Base-by-base conservation (phyloP, 306 rosid species). In the Vigna hirtella region DNA sequence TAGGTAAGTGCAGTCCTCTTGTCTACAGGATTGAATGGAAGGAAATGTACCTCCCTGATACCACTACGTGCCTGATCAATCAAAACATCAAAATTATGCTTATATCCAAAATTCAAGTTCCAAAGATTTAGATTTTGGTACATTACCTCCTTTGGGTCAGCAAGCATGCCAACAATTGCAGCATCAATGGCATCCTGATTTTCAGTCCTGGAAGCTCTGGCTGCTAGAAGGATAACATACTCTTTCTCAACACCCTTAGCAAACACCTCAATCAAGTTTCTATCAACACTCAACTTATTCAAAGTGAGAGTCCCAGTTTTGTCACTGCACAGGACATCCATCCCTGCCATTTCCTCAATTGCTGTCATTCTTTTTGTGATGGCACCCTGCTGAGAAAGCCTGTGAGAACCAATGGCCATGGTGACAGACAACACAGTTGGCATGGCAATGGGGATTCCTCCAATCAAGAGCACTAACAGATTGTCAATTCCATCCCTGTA, bases 111-210 rank as follows among this genome's bases (percentile, higher is more conserved):
- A 70, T 56, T 30, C 58, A 65, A 42, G 42, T 26, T 42, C 17
- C 1, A 49, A 36, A 59, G 63, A 40, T 24, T 43, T 4, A 45
- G 48, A 4, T 9, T 58, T 72, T 28, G 64, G 65, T 28, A 50
- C 40, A 82, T 57, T 75, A 92, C 98, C 95, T 92, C 97, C 83
- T 90, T 94, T 36, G 98, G 98, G 79, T 94, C 98, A 42, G 97
- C 94, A 72, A 94, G 93, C 97, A 89, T 92, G 50, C 96, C 96
- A 61, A 94, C 97, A 62, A 92, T 94, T 47, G 97, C 97, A 78
- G 98, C 91, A 87, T 94, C 98, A 67, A 94, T 94, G 56, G 98
- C 98, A 86, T 94, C 98, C 85, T 94, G 98, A 83, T 94, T 94
- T 78, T 94, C 98, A 62, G 86, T 87, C 80, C 98, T 89, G 63